Percentiles rank a stretch among this genome's conserved stretches.
Conservation (phyloP, 2,329 filamentous ascomycete species). For the Herpotrichia juniperi region DNA sequence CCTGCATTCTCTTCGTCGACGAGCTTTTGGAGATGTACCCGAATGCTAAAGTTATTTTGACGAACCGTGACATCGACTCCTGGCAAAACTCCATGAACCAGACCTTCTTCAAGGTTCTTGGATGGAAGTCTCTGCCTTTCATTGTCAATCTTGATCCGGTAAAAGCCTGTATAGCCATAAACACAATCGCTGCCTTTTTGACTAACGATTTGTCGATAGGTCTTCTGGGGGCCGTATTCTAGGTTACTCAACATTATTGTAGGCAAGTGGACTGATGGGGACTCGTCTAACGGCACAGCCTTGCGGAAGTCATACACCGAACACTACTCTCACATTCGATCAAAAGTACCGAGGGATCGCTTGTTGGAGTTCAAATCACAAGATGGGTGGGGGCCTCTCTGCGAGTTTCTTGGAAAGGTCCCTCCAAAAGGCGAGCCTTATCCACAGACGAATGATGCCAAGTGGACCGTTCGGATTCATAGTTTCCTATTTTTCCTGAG, state of each 20-base stretch:
- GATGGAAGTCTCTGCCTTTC: conserved; percentile 3
- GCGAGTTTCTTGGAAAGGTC: conserved; percentile 16
- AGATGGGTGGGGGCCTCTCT: conserved; percentile 16
- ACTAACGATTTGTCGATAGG: neutral
- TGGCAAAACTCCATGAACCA: conserved; percentile 8
- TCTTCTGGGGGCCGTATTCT: conserved; percentile 13
- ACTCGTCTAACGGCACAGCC: conserved; percentile 3
- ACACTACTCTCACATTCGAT: conserved; percentile 59
- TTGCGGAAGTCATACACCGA: conserved; percentile 26
- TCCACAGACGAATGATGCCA: conserved; percentile 15
- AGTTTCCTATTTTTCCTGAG: too few species aligned
- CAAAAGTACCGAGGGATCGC: conserved; percentile 20
- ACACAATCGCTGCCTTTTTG: neutral
- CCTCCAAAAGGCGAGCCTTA: conserved; percentile 7
- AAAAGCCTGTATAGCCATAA: neutral
- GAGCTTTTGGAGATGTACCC: conserved; percentile 22
- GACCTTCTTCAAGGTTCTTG: conserved; percentile 6
- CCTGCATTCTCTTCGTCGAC: conserved; percentile 62
- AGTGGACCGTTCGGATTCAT: conserved; percentile 4
- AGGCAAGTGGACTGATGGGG: conserved; percentile 5
- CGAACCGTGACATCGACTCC: conserved; percentile 13
- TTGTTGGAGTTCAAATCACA: conserved; percentile 9
- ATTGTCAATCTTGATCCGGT: conserved; percentile 2
- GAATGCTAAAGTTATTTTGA: conserved; percentile 25
- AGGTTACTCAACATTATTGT: conserved; percentile 3